Conservation (phyloP, 768 basidiomycete genomes). For the Boletus rubescentipes region DNA sequence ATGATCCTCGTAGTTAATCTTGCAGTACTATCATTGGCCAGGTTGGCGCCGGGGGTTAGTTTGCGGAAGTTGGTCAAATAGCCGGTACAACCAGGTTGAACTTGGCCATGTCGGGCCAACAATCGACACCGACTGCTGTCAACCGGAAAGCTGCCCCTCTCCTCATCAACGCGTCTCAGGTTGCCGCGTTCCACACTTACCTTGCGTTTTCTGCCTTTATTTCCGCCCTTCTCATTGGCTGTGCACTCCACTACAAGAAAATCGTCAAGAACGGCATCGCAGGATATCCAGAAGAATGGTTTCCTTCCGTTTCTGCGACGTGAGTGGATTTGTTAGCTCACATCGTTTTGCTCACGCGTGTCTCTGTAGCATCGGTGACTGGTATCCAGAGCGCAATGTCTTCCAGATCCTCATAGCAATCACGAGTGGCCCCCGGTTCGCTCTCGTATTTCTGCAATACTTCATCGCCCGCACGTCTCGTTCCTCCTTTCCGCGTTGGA, state of each 20-base stretch:
- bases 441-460: slow-evolving; percentile 62
- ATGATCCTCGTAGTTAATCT: slow-evolving; percentile 1
- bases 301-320: slow-evolving; percentile 87
- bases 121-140: neutral
- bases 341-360: neutral
- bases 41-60: too few species aligned
- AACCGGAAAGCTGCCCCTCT: slow-evolving; percentile 15
- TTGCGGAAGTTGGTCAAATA: too few species aligned
- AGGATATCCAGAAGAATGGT: slow-evolving; percentile 85
- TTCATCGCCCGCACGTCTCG: slow-evolving; percentile 47
- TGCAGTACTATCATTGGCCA: too few species aligned
- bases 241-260: slow-evolving; percentile 72
- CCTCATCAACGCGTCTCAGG: slow-evolving; percentile 45
- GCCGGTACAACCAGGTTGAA: too few species aligned
- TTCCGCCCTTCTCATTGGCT: slow-evolving; percentile 62
- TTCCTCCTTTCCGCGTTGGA: slow-evolving; percentile 46
- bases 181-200: slow-evolving; percentile 65
- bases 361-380: slow-evolving; percentile 76
- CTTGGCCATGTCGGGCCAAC: slow-evolving; percentile 20
- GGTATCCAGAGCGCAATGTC: slow-evolving; percentile 81
- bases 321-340: slow-evolving; percentile 34
- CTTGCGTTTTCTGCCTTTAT: slow-evolving; percentile 67
- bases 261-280: slow-evolving; percentile 85
- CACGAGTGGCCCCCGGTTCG: slow-evolving; percentile 80
- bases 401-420: slow-evolving; percentile 89